phyloP scores from a whole-genome alignment of 202 grass and related monocot genomes.

The Zizania palustris region DNA sequence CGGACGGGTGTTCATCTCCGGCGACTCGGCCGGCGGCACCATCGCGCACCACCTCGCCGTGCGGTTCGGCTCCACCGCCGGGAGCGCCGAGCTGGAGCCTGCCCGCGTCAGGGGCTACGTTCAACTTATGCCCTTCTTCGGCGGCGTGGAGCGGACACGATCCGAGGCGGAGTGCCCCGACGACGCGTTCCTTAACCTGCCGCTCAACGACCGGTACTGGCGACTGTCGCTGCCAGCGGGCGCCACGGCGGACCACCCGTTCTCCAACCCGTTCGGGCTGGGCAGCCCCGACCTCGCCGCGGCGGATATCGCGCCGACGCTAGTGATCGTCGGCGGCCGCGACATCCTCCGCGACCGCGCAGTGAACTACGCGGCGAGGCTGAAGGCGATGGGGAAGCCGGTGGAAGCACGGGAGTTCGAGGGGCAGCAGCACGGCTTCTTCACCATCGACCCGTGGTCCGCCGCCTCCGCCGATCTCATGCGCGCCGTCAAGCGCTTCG shows the following conservation, averaged over 20 bases:
- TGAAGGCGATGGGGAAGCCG: constrained; percentile 61
- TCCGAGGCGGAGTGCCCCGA: constrained; percentile 85
- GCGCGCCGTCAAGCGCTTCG: constrained; percentile 61
- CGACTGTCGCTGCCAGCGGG: constrained; percentile 66
- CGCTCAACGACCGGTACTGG: constrained; percentile 90
- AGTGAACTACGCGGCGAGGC: constrained; percentile 59
- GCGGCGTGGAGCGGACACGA: constrained; percentile 53
- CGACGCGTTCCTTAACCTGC: constrained; percentile 73
- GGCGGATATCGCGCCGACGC: constrained; percentile 56
- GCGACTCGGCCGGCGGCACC: constrained; percentile 84
- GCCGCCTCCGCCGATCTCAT: constrained; percentile 64
- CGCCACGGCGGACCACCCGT: constrained; percentile 62
- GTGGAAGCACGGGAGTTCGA: constrained; percentile 68
- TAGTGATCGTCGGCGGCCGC: constrained; percentile 61
- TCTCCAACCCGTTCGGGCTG: constrained; percentile 65
- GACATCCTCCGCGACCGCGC: constrained; percentile 79
- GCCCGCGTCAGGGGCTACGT: constrained; percentile 59
- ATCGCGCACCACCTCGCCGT: constrained; percentile 84
- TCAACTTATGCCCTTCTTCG: constrained; percentile 88
- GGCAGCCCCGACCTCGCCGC: constrained; percentile 52
- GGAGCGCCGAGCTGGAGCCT: constrained; percentile 49
- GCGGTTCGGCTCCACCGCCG: constrained; percentile 51
- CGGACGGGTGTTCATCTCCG: constrained; percentile 60
- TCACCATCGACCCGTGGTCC: constrained; percentile 72
- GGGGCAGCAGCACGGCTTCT: constrained; percentile 88